Conservation (phyloP, 192 early-diverging fungal species). For the Lobosporangium transversale region DNA sequence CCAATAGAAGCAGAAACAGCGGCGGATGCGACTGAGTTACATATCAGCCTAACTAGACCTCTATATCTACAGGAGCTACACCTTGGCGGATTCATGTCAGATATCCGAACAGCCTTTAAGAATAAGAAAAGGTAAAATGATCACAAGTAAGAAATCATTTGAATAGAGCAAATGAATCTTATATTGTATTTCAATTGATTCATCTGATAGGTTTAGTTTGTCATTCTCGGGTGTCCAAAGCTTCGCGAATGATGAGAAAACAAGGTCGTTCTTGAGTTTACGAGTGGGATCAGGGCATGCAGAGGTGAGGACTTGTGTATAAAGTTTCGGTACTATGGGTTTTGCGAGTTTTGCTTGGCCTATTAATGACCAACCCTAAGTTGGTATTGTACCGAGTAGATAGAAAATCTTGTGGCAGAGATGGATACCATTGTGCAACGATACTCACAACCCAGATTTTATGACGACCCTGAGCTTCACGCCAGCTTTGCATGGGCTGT, state of each 20-base stretch:
- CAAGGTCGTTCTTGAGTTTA: conserved; percentile 43
- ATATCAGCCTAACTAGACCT: conserved; percentile 39
- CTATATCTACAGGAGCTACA: conserved; percentile 43
- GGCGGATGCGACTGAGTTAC: conserved; percentile 30
- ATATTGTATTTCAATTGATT: background rate
- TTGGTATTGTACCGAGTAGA: background rate
- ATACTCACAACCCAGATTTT: conserved; percentile 40
- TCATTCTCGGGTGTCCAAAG: conserved; percentile 38
- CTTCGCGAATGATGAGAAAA: conserved; percentile 41
- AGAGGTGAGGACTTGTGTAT: conserved; percentile 9
- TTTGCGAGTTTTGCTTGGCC: too few relatives aligned
- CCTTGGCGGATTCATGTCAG: conserved; percentile 25
- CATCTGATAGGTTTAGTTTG: conserved; percentile 20
- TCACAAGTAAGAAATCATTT: too few relatives aligned
- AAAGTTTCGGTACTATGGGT: too few relatives aligned
- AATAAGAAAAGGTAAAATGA: conserved; percentile 23
- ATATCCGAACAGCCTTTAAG: conserved; percentile 33
- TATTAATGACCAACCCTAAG: background rate
- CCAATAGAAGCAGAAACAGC: conserved; percentile 19
- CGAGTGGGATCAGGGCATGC: conserved; percentile 42
- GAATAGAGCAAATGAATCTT: too few relatives aligned
- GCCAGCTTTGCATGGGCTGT: conserved; percentile 51
- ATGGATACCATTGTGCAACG: conserved; percentile 35
- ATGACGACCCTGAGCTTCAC: conserved; percentile 35
- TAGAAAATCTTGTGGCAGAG: conserved; percentile 31